These are phyloP conservation scores for Aspergillus carlsbadensis DNA, from an alignment of 495 filamentous ascomycete genomes.

Conservation along the genomic window DNA sequence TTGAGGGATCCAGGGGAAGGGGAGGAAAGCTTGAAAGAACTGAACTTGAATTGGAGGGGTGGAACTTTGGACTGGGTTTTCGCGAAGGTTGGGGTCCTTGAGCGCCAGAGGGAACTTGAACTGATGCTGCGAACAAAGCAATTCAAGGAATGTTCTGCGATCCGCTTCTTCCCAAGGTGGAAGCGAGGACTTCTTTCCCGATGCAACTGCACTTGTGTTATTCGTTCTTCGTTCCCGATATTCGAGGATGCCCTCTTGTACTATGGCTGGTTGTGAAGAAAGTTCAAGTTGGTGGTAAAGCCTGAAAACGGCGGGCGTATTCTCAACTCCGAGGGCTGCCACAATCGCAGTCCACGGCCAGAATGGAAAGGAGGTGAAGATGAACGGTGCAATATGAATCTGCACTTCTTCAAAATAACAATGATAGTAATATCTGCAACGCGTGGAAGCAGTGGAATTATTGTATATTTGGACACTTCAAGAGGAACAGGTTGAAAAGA, in stretches of 20 bases:
- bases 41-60: conserved; percentile 13
- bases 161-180: background rate
- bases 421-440: background rate
- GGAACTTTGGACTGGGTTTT: conserved; percentile 12
- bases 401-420: background rate
- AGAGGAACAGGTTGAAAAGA: background rate
- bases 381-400: too few relatives aligned
- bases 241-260: background rate
- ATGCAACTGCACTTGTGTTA: background rate
- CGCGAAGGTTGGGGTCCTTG: conserved; percentile 18
- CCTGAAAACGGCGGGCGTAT: conserved; percentile 21
- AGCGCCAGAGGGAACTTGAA: background rate
- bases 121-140: conserved; percentile 21
- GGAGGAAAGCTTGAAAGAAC: conserved; percentile 14
- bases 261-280: conserved; percentile 4
- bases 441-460: background rate
- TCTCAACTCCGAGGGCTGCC: conserved; percentile 12
- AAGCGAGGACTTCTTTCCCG: too few relatives aligned
- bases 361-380: conserved; percentile 9
- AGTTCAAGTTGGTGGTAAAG: conserved; percentile 11
- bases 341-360: background rate
- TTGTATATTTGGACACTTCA: background rate
- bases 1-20: conserved; percentile 16
- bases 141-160: conserved; percentile 18
- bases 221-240: conserved; percentile 3